Base-by-base conservation (phyloP, 2,329 filamentous ascomycete genomes). In the Cercospora sesami region DNA sequence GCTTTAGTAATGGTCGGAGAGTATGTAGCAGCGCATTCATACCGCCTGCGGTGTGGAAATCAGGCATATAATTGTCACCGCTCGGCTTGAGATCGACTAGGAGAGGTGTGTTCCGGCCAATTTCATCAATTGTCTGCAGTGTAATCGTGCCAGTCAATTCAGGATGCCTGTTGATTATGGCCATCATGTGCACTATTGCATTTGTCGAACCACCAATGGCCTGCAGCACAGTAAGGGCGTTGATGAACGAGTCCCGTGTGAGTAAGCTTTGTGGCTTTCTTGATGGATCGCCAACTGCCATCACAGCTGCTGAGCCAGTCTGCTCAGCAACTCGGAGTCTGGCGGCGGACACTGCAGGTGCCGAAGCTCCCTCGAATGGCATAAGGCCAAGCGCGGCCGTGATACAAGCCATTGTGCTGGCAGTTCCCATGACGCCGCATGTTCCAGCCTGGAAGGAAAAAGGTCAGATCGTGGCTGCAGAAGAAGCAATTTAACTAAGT, bases 361-460 rank as follows among this genome's bases (percentile, higher is more conserved):
- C 84, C 23, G 83, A 82, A 3, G 85, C 85, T 18, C 84, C 84
- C 57, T 80, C 78, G 2, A 86, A 77, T 1, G 84, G 83, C 80
- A 86, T 86, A 75, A 86, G 75, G 3, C 85, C 85, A 4, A 87
- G 76, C 0, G 81, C 85, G 33, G 81, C 84, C 5, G 81, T 82
- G 12, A 86, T 75, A 69, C 85, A 86, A 7, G 84, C 85, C 83
- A 86, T 86, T 1, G 85, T 86, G 65, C 83, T 85, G 51, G 85
- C 85, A 12, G 85, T 86, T 9, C 84, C 85, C 85, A 86, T 86
- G 5, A 86, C 84, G n/a, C 85, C 84, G 71, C 85, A 86, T 4
- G 85, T 86, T 5, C 85, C 85, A n/a, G 80, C 39, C 64, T 66
- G 42, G 8, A 26, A 14, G 5, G 14, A 1, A n/a, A 5, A 36